A percentile compares a stretch with the other conserved stretches of the same genome.
phyloP scores from a whole-genome alignment of 176 grass and related monocot species.

The Eragrostis nindensis region DNA sequence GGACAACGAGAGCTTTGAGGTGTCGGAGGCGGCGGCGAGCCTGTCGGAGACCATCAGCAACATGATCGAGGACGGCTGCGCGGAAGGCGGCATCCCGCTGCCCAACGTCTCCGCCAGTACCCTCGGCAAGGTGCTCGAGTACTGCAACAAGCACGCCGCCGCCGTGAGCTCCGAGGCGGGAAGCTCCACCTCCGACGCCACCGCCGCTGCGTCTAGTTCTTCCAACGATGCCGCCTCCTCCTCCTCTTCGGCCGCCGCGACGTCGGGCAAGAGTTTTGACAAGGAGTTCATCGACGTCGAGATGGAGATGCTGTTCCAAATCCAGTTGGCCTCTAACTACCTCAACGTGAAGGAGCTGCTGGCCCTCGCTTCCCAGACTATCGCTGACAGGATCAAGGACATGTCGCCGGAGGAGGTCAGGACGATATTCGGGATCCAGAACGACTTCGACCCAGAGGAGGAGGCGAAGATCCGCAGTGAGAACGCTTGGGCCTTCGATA shows the following conservation, averaged over 20 bases:
- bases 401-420: constrained; percentile 2
- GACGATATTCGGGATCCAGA: neutral
- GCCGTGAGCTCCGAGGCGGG: neutral
- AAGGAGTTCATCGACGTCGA: constrained; percentile 45
- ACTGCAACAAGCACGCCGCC: constrained; percentile 49
- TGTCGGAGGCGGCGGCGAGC: neutral
- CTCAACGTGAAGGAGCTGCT: constrained; percentile 18
- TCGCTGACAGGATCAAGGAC: neutral
- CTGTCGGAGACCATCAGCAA: neutral
- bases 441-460: constrained; percentile 5
- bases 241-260: too few relatives aligned
- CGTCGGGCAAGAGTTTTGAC: constrained; percentile 6
- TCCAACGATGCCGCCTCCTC: too few relatives aligned
- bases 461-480: neutral
- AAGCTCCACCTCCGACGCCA: neutral
- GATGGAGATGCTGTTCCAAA: constrained; percentile 16
- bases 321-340: neutral
- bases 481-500: neutral
- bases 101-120: constrained; percentile 15
- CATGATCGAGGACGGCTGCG: constrained; percentile 38
- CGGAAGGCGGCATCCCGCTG: constrained; percentile 20
- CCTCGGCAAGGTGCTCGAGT: constrained; percentile 51
- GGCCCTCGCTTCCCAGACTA: neutral
- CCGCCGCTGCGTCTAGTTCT: neutral
- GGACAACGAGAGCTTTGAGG: neutral